Conservation (phyloP, 495 filamentous ascomycete species). For the Neurospora sp. region DNA sequence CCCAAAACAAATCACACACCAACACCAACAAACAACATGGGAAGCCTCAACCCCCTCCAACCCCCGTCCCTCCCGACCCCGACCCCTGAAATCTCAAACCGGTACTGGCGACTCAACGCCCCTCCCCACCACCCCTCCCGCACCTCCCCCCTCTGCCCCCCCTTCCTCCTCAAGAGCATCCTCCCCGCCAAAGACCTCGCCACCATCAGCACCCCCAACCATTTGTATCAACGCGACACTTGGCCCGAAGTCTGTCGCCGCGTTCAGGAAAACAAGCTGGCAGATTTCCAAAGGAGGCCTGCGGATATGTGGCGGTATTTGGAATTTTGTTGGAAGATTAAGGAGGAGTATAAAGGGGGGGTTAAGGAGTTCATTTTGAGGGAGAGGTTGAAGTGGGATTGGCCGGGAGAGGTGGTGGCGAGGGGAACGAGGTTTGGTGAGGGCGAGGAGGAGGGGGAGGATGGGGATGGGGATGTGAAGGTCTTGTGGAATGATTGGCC, state of each 20-base stretch:
- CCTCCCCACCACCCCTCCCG: constrained; percentile 42
- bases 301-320: constrained; percentile 65
- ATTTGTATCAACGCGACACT: constrained; percentile 41
- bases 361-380: constrained; percentile 65
- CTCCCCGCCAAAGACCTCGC: constrained; percentile 44
- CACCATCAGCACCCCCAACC: constrained; percentile 58
- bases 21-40: constrained; percentile 11
- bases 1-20: neutral
- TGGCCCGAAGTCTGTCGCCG: constrained; percentile 58
- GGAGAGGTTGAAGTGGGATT: constrained; percentile 54
- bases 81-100: constrained; percentile 29
- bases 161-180: constrained; percentile 43
- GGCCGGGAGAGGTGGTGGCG: constrained; percentile 20
- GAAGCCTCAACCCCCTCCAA: constrained; percentile 2
- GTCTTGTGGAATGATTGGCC: constrained; percentile 87
- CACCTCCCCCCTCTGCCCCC: constrained; percentile 56
- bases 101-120: constrained; percentile 74
- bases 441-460: constrained; percentile 21
- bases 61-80: neutral
- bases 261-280: constrained; percentile 55
- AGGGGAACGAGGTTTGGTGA: constrained; percentile 30
- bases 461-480: constrained; percentile 43
- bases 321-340: constrained; percentile 51
- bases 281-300: constrained; percentile 63
- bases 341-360: constrained; percentile 50